Evolutionary conservation across 2,329 filamentous ascomycete species (phyloP), one percentile per base, ranked within the genome.

Genomic region (Aureobasidium zeae): DNA sequence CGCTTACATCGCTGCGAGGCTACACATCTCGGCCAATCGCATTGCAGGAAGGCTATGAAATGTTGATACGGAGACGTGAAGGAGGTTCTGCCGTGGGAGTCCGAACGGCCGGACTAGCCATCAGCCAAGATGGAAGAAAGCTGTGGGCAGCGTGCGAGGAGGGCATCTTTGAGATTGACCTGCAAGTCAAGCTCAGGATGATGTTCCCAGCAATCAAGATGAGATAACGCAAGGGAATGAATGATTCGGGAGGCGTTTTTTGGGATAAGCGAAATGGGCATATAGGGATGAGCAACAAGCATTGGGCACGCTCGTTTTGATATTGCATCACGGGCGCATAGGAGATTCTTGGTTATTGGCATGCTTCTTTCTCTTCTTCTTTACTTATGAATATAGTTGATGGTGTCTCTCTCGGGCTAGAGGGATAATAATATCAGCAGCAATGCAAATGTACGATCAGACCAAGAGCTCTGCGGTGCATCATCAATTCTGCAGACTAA

Each of bases 161-260:
- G 52, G 83, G 83, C 45, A 81, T 88, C 43, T 85, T 85, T 55
- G 81, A 87, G 62, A 77, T 85, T 53, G 73, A 71, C 24, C 71
- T 88, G 51, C 79, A 86, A 56, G 53, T 79, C 13, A 68, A 74
- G 36, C 70, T 66, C 45, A 70, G 83, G 48, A 83, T 77, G 59
- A 59, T 56, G 29, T 64, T 61, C 48, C 62, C 64, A 4, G 62
- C 63, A 24, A 55, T 68, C 26, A 57, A 59, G 30, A 60, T 60
- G 17, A 55, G 61, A 30, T 66, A 52, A 48, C 20, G 38, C 26
- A 39, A 9, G 30, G 12, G 25, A 6, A 25, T 11, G 22, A 9
- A 39, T 16, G 36, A 39, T 29, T 26, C 29, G 26, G n/a, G 10
- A 29, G 16, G 5, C 9, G 12, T 11, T 26, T 28, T 20, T 26